These are phyloP conservation scores for Globisporangium lucens DNA, from an alignment of 352 stramenopile species.

Conservation along the genomic window DNA sequence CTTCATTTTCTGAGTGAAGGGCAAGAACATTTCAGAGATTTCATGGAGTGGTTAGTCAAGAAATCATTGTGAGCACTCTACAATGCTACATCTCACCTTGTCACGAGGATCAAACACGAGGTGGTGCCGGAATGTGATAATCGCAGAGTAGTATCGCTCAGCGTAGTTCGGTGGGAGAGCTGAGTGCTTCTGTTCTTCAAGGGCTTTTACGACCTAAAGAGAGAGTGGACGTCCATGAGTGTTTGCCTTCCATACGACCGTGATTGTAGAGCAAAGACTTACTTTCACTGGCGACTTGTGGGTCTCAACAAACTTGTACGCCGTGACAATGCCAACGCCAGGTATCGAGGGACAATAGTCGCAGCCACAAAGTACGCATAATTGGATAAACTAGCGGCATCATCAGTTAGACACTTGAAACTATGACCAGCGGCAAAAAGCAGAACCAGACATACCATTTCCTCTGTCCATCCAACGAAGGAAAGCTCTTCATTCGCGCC, in stretches of 20 bases:
- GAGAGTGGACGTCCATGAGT: neutral
- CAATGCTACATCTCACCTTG: slow-evolving; percentile 25
- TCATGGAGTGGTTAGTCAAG: neutral
- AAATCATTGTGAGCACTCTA: neutral
- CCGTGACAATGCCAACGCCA: slow-evolving; percentile 79
- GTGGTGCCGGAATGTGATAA: slow-evolving; percentile 88
- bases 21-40: neutral
- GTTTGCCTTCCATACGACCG: neutral
- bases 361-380: slow-evolving; percentile 87
- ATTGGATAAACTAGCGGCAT: slow-evolving; percentile 53
- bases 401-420: neutral
- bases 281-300: slow-evolving; percentile 54
- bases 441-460: slow-evolving; percentile 53
- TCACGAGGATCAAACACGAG: slow-evolving; percentile 83
- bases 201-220: slow-evolving; percentile 46
- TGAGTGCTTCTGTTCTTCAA: slow-evolving; percentile 46
- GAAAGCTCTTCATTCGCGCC: slow-evolving; percentile 78
- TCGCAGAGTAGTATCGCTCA: slow-evolving; percentile 51
- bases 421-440: neutral
- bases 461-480: slow-evolving; percentile 82
- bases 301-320: slow-evolving; percentile 69
- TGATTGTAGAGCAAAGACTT: neutral
- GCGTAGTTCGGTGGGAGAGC: slow-evolving; percentile 37
- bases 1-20: slow-evolving; percentile 51
- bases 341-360: slow-evolving; percentile 84